Evolutionary conservation across 2,329 filamentous ascomycete species (phyloP).

Genomic region (Thielaviopsis cerberus): DNA sequence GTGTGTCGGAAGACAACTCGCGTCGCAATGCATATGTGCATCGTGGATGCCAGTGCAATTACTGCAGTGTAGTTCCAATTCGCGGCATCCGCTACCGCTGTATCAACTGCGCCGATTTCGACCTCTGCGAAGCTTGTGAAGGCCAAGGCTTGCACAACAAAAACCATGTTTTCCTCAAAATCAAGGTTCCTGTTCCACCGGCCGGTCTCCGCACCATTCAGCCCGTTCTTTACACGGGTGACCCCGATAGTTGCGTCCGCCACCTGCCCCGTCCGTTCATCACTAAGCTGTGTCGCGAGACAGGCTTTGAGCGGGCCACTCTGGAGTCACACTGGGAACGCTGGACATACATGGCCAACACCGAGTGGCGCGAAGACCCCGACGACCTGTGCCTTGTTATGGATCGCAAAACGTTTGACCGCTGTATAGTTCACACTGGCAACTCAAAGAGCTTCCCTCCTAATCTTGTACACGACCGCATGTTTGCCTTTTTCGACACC

Average conservation of each 20-base stretch:
- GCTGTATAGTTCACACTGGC: conserved; percentile 71
- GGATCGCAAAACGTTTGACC: conserved; percentile 81
- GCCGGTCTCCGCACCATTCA: conserved; percentile 65
- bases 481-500: conserved; percentile 91
- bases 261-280: conserved; percentile 50
- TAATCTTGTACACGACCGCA: conserved; percentile 84
- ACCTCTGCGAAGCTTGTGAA: conserved; percentile 88
- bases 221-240: conserved; percentile 73
- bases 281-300: conserved; percentile 49
- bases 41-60: conserved; percentile 79
- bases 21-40: conserved; percentile 78
- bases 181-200: conserved; percentile 72
- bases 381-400: conserved; percentile 64
- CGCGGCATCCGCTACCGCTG: conserved; percentile 85
- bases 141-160: conserved; percentile 59
- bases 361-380: conserved; percentile 66
- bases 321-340: conserved; percentile 92
- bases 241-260: conserved; percentile 52
- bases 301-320: conserved; percentile 67
- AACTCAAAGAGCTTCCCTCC: conserved; percentile 60
- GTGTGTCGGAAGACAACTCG: conserved; percentile 86
- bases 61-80: conserved; percentile 73
- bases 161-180: conserved; percentile 93
- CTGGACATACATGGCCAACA: conserved; percentile 83
- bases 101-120: conserved; percentile 87